Evolutionary conservation across 2,329 filamentous ascomycete species (phyloP).

Genomic region (Byssochlamys sp.): DNA sequence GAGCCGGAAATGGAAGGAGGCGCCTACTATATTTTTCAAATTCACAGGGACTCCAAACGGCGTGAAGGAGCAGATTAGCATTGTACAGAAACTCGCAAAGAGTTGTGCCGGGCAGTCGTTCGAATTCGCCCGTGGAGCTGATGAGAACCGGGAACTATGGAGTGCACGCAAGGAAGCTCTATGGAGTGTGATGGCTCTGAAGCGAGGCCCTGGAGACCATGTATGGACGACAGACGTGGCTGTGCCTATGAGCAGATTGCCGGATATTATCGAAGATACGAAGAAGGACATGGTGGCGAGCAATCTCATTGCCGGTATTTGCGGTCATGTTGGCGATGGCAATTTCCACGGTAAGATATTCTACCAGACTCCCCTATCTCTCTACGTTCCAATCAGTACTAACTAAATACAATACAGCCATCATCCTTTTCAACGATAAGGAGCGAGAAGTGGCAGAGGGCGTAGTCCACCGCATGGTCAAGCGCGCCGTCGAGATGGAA

Average conservation of each 20-base stretch:
- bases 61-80: constrained; percentile 55
- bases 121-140: constrained; percentile 55
- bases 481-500: constrained; percentile 59
- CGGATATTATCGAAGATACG: constrained; percentile 63
- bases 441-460: constrained; percentile 48
- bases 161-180: constrained; percentile 65
- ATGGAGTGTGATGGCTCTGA: constrained; percentile 62
- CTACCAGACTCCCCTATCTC: constrained; percentile 10
- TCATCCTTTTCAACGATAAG: constrained; percentile 51
- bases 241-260: constrained; percentile 61
- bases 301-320: constrained; percentile 56
- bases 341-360: constrained; percentile 55
- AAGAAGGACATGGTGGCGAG: constrained; percentile 55
- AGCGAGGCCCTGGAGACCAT: constrained; percentile 48
- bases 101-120: constrained; percentile 49
- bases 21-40: constrained; percentile 66
- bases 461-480: constrained; percentile 60
- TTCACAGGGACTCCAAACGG: constrained; percentile 56
- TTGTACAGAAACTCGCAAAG: constrained; percentile 52
- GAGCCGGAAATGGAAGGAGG: constrained; percentile 53
- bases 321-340: constrained; percentile 65
- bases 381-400: neutral
- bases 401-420: constrained; percentile 34
- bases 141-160: constrained; percentile 63
- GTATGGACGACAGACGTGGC: constrained; percentile 77